These are phyloP conservation scores for Blastobotrys raffinosifermentans DNA, from an alignment of 1,139 yeast genomes.

Conservation along the genomic window DNA sequence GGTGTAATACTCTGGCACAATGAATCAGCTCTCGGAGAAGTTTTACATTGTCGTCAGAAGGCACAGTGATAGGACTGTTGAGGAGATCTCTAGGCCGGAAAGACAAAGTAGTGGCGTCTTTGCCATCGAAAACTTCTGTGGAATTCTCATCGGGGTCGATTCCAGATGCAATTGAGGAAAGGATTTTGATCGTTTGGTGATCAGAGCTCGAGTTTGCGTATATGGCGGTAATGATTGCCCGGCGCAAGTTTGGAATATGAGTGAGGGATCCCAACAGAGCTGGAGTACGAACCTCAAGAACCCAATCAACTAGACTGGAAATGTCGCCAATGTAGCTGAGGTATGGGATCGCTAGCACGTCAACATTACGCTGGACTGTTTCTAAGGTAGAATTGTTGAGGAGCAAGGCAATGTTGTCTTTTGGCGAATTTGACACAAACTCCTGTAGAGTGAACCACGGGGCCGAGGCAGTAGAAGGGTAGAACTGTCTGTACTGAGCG, in stretches of 20 bases:
- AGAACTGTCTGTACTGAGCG: conserved; percentile 14
- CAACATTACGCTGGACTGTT: conserved; percentile 20
- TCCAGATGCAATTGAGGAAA: not conserved
- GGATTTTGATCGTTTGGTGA: not conserved
- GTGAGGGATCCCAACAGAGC: conserved; percentile 10
- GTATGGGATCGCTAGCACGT: conserved; percentile 21
- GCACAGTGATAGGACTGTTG: not conserved
- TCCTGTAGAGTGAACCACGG: conserved; percentile 16
- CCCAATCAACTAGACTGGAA: conserved; percentile 18
- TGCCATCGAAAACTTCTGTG: not conserved
- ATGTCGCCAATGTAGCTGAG: conserved; percentile 16
- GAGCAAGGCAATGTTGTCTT: conserved; percentile 13
- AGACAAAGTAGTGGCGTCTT: not conserved
- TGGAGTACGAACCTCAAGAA: conserved; percentile 8
- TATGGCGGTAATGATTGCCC: not conserved
- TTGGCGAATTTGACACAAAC: conserved; percentile 15
- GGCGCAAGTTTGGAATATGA: conserved; percentile 6
- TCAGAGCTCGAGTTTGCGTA: not conserved
- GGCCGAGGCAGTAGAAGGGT: conserved; percentile 2
- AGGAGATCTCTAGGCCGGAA: no score
- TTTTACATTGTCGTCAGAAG: conserved; percentile 5
- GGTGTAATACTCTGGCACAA: conserved; percentile 8
- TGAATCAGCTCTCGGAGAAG: conserved; percentile 9
- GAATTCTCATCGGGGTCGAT: not conserved
- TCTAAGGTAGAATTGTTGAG: conserved; percentile 16